A percentile compares a stretch with the other conserved stretches of the same genome.
These are phyloP conservation scores for Cicer arietinum DNA, from an alignment of 306 rosid species.

Conservation along the genomic window DNA sequence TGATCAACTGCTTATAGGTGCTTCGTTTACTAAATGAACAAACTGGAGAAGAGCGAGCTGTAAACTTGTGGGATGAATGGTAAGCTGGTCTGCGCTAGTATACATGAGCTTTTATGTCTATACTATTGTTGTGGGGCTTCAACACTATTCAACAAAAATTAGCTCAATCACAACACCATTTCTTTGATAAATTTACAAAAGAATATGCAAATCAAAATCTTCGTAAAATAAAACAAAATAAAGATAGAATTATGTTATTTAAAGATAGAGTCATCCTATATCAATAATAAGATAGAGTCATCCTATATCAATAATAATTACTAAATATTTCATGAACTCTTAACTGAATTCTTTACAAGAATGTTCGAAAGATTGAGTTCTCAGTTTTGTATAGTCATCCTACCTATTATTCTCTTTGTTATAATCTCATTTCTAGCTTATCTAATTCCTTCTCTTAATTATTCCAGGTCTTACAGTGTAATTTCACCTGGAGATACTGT, in stretches of 20 bases:
- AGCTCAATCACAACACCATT: background rate
- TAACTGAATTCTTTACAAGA: conserved; percentile 14
- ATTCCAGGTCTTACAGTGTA: conserved; percentile 71
- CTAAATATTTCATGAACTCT: background rate
- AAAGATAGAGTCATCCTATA: too few relatives aligned
- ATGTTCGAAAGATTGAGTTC: conserved; percentile 29
- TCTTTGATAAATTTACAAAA: background rate
- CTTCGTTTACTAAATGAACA: conserved; percentile 85
- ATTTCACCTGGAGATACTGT: conserved; percentile 91
- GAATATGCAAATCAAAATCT: too few relatives aligned
- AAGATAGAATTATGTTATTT: too few relatives aligned
- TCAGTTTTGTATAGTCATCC: conserved; percentile 27
- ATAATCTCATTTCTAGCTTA: conserved; percentile 36
- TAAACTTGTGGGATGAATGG: conserved; percentile 80
- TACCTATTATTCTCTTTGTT: conserved; percentile 28
- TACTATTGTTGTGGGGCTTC: conserved; percentile 26
- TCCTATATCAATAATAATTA: too few relatives aligned
- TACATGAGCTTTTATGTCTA: conserved; percentile 14
- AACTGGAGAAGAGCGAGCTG: conserved; percentile 74
- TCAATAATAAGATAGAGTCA: too few relatives aligned
- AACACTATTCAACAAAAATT: background rate
- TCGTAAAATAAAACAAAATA: too few relatives aligned
- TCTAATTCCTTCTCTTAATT: conserved; percentile 40
- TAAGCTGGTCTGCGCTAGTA: conserved; percentile 46
- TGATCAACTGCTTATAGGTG: conserved; percentile 63